Percentiles rank a stretch among this genome's conserved stretches.
These are phyloP conservation scores for Hygrophoropsis aurantiaca DNA, from an alignment of 768 basidiomycete species.

Conservation along the genomic window DNA sequence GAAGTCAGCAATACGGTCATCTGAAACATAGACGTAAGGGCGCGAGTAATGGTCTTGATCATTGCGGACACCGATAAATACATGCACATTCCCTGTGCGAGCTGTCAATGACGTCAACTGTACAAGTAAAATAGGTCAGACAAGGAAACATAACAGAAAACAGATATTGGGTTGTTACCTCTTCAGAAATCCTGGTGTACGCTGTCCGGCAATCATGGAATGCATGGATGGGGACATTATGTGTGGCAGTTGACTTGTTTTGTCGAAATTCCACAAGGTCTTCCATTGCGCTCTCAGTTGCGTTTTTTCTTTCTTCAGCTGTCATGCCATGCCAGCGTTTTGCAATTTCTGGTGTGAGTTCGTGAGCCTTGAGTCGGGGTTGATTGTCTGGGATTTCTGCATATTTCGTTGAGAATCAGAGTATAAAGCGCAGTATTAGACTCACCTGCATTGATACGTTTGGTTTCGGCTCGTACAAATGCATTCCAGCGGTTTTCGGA, in stretches of 20 bases:
- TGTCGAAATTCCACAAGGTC: neutral
- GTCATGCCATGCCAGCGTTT: neutral
- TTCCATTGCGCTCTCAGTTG: neutral
- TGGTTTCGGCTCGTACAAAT: neutral
- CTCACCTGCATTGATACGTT: neutral
- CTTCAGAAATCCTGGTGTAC: no score
- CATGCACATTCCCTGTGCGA: no score
- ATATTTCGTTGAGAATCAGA: neutral
- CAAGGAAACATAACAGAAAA: no score
- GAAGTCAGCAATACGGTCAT: neutral
- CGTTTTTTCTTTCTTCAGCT: neutral
- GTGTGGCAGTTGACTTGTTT: neutral
- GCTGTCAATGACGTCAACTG: no score
- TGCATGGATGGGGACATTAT: neutral
- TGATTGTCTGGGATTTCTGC: neutral
- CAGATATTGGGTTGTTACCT: no score
- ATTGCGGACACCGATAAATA: no score
- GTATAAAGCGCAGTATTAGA: neutral
- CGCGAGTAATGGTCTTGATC: no score
- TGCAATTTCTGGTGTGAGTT: neutral
- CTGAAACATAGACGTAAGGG: no score
- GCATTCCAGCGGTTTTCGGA: conserved; percentile 1
- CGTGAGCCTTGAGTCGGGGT: neutral
- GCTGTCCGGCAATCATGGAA: neutral
- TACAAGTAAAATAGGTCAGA: no score